Conservation (phyloP, 106 monocot species). For the Cymbidium sinense region DNA sequence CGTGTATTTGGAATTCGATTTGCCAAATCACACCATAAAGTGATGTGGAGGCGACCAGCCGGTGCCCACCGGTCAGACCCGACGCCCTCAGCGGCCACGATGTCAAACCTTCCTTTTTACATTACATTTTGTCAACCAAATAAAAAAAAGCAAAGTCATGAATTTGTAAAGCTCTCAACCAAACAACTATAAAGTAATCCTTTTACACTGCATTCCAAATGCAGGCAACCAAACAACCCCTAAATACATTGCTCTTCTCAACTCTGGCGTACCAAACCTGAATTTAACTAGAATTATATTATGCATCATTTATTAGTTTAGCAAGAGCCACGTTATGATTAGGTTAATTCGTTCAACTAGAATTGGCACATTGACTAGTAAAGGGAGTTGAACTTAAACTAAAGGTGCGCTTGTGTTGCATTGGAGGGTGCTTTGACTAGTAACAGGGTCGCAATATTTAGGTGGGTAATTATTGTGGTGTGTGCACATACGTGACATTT, state of each 20-base stretch:
- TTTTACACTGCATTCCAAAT: too few species aligned
- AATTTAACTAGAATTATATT: neutral
- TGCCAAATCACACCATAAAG: too few species aligned
- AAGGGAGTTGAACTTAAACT: neutral
- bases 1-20: too few species aligned
- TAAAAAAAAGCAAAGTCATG: too few species aligned
- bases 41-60: too few species aligned
- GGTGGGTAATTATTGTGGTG: neutral
- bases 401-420: neutral
- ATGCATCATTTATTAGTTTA: neutral
- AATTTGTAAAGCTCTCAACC: too few species aligned
- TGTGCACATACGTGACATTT: neutral
- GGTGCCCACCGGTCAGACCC: too few species aligned
- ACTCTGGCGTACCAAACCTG: conserved; percentile 3
- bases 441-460: neutral
- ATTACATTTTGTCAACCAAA: too few species aligned
- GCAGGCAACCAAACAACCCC: too few species aligned
- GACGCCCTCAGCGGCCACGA: too few species aligned
- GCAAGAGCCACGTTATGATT: neutral
- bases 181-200: too few species aligned
- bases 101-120: too few species aligned
- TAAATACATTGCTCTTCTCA: neutral
- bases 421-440: neutral
- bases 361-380: neutral
- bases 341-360: neutral